Percentiles rank a stretch among this genome's conserved stretches.
Evolutionary conservation across 192 early-diverging fungal genomes (phyloP).

Genomic region (Coemansia umbellata): DNA sequence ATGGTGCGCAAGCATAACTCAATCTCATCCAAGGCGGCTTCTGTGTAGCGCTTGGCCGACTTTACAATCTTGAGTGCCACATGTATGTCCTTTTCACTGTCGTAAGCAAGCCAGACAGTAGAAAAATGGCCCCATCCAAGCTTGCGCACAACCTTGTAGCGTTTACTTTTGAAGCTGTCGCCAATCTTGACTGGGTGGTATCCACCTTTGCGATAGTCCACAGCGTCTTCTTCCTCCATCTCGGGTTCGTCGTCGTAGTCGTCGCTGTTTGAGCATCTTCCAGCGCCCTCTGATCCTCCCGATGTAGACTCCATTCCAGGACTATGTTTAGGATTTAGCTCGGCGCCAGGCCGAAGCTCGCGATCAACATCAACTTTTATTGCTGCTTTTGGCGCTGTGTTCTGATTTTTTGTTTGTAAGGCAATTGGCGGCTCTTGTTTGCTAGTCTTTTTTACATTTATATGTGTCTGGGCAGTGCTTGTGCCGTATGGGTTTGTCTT

Average conservation of each 20-base stretch:
- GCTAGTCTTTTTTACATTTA: not conserved
- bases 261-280: constrained; percentile 22
- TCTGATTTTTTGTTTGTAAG: not conserved
- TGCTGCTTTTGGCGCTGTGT: not conserved
- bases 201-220: constrained; percentile 90
- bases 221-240: constrained; percentile 81
- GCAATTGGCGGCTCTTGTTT: not conserved
- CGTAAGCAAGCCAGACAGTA: constrained; percentile 92
- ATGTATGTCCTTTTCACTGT: constrained; percentile 68
- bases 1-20: constrained; percentile 84
- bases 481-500: constrained; percentile 16
- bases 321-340: not conserved
- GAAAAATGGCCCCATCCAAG: constrained; percentile 99
- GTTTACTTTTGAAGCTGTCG: constrained; percentile 71
- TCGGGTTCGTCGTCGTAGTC: constrained; percentile 52
- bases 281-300: not conserved
- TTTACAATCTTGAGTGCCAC: constrained; percentile 98
- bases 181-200: constrained; percentile 89
- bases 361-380: not conserved
- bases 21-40: constrained; percentile 95
- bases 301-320: not conserved
- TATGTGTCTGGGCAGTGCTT: not conserved
- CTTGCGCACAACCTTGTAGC: constrained; percentile 86
- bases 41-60: constrained; percentile 90
- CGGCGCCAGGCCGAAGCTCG: too few relatives aligned